Base-by-base conservation (phyloP, 306 rosid genomes). In the Echinosophora koreensis region DNA sequence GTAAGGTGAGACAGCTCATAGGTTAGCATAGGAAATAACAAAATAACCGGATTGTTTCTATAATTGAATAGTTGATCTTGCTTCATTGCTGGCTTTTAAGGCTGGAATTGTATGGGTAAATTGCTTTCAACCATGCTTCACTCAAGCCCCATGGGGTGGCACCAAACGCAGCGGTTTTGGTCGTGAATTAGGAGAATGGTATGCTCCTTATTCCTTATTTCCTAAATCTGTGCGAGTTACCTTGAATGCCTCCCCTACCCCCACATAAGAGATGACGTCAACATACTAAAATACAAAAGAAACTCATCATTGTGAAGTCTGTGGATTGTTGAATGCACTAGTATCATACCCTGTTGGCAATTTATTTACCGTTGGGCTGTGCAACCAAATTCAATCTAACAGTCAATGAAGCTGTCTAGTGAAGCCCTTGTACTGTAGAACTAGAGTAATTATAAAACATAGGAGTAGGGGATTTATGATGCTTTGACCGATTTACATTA, bases 91-190 rank as follows among this genome's bases (percentile, higher is more conserved):
- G 99, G 97, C 92, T 62, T 56, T 95, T 66, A 92, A 87, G 82
- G 90, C 97, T 8, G 99, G 99, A 73, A 80, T 95, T 66, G 97
- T 92, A 14, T 95, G 99, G 99, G 3, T 92, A 81, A 95, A 95
- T 83, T 92, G 99, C 81, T 95, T 97, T 56, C 99, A 95, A 64
- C 99, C 99, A 73, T 92, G 97, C 87, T 95, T 95, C 85, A 77
- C 87, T 80, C 99, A 95, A 82, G 99, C 97, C 51, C 99, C 99
- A 15, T 95, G 99, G 99, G 99, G 99, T 74, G 99, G 99, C 90
- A 79, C 39, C 61, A 95, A 95, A 73, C 93, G 96, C 9, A 95
- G 99, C 51, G 99, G 99, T 76, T 95, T 90, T 35, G 99, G 99
- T 54, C 99, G 99, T 69, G 97, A 95, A 87, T 82, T 95, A 70